Evolutionary conservation across 192 early-diverging fungal species (phyloP).

Genomic region (Kickxella alabastrina): DNA sequence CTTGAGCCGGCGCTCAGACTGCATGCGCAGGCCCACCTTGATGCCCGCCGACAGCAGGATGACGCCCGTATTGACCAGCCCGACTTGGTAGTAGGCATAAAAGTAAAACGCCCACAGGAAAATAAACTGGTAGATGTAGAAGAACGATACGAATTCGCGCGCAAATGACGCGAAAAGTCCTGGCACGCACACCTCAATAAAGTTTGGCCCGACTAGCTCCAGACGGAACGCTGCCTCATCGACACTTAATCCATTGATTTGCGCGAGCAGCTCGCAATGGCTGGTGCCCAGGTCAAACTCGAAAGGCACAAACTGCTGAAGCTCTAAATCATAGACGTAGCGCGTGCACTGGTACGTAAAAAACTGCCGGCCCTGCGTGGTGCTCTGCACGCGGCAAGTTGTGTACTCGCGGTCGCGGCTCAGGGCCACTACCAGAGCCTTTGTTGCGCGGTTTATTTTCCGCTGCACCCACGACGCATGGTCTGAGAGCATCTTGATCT

Average conservation of each 20-base stretch:
- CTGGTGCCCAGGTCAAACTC: constrained; percentile 55
- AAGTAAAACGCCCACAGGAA: constrained; percentile 57
- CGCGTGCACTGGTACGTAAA: constrained; percentile 72
- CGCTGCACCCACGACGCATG: constrained; percentile 51
- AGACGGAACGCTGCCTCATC: constrained; percentile 53
- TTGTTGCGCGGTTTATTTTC: constrained; percentile 13
- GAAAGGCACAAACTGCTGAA: constrained; percentile 57
- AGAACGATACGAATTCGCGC: constrained; percentile 58
- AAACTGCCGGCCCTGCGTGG: constrained; percentile 53
- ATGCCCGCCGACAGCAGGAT: constrained; percentile 53
- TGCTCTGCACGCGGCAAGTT: constrained; percentile 44
- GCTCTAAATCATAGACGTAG: constrained; percentile 60
- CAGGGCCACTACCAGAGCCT: background rate
- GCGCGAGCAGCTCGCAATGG: constrained; percentile 34
- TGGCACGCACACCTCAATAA: constrained; percentile 62
- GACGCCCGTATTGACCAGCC: constrained; percentile 52
- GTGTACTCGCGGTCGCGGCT: constrained; percentile 9
- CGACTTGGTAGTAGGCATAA: constrained; percentile 55
- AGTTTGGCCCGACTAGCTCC: constrained; percentile 67
- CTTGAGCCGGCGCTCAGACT: constrained; percentile 56
- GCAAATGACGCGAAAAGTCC: constrained; percentile 53
- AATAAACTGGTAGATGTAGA: constrained; percentile 57
- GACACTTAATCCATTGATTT: constrained; percentile 47
- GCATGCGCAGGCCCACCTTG: constrained; percentile 53
- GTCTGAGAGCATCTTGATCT: constrained; percentile 33